These are phyloP conservation scores for Yamadazyma atmosphaerica DNA, from an alignment of 1,139 yeast species.

Conservation along the genomic window DNA sequence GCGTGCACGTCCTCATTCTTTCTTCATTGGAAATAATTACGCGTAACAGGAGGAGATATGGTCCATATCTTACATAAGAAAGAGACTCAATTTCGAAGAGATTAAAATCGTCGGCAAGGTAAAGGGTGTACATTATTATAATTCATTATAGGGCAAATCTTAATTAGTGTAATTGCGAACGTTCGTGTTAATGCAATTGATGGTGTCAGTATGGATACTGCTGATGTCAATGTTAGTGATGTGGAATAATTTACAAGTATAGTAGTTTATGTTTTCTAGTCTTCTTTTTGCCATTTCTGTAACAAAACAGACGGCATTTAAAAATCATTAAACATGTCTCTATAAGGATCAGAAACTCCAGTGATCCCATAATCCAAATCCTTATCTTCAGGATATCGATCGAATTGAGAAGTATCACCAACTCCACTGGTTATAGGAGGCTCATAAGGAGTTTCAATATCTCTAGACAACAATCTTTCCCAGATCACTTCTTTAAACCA, in stretches of 20 bases:
- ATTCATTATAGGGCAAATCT: neutral
- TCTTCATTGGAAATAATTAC: neutral
- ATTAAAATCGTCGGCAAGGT: too few relatives aligned
- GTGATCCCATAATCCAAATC: conserved; percentile 51
- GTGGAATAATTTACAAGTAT: neutral
- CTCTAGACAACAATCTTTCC: conserved; percentile 57
- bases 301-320: conserved; percentile 19
- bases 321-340: conserved; percentile 50
- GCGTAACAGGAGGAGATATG: neutral
- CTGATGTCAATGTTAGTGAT: neutral
- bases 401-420: conserved; percentile 64
- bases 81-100: neutral
- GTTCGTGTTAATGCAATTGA: neutral
- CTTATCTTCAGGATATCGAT: conserved; percentile 58
- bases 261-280: neutral
- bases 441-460: conserved; percentile 63
- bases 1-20: neutral
- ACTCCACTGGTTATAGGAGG: conserved; percentile 64
- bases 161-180: neutral
- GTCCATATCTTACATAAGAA: neutral
- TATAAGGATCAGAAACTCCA: conserved; percentile 50
- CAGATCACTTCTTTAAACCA: conserved; percentile 65
- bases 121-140: neutral
- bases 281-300: too few relatives aligned
- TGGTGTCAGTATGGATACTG: neutral